Evolutionary conservation across 257 asterid species (phyloP).

Genomic region (Eustoma russellianum): DNA sequence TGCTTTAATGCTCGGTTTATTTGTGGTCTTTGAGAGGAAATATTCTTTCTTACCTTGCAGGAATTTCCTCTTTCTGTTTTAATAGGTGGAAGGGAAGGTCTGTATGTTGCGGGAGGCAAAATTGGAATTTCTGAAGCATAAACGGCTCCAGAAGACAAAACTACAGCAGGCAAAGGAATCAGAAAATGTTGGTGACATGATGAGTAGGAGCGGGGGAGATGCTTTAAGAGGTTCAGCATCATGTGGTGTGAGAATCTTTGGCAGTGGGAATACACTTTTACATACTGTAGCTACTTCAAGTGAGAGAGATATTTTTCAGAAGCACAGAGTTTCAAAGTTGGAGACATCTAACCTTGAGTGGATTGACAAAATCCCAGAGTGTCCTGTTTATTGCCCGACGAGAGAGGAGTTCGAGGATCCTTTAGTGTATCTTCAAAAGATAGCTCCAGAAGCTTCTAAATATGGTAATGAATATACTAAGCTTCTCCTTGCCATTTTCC

Average conservation of each 20-base stretch:
- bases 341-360: conserved; percentile 65
- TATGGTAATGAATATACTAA: conserved; percentile 58
- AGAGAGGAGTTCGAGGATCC: conserved; percentile 94
- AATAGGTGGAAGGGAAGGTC: conserved; percentile 86
- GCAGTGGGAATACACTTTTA: conserved; percentile 26
- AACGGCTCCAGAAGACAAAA: conserved; percentile 76
- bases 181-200: conserved; percentile 30
- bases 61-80: background rate
- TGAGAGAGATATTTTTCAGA: conserved; percentile 47
- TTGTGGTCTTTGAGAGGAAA: background rate
- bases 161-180: conserved; percentile 40
- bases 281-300: conserved; percentile 32
- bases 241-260: conserved; percentile 67
- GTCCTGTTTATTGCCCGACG: conserved; percentile 79
- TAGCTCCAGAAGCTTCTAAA: conserved; percentile 95
- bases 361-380: conserved; percentile 72
- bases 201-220: conserved; percentile 73
- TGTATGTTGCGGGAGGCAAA: conserved; percentile 70
- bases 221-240: conserved; percentile 62
- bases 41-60: background rate
- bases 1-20: too few relatives aligned
- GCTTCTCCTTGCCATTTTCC: too few relatives aligned
- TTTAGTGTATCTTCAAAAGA: conserved; percentile 72
- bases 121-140: conserved; percentile 71
- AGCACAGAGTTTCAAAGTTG: conserved; percentile 64